Evolutionary conservation across 2,329 filamentous ascomycete genomes (phyloP).

Genomic region (Elsinoe australis): DNA sequence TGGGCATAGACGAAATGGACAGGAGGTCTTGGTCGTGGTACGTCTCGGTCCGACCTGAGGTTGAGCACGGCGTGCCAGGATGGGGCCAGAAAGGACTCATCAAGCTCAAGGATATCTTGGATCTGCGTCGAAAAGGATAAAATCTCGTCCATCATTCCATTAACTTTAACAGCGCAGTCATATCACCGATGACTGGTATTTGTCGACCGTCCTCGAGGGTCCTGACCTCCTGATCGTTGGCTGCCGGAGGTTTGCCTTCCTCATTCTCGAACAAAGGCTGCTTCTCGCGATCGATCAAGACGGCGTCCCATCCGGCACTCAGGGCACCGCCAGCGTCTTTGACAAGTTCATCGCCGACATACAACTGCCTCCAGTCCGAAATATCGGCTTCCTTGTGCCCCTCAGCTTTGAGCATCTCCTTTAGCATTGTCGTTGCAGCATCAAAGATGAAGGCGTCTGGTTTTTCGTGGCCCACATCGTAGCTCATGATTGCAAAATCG

Average conservation of each 20-base stretch:
- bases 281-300: slow-evolving; percentile 36
- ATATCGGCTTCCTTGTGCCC: slow-evolving; percentile 26
- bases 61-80: slow-evolving; percentile 64
- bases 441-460: slow-evolving; percentile 50
- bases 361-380: slow-evolving; percentile 35
- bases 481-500: slow-evolving; percentile 55
- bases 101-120: slow-evolving; percentile 58
- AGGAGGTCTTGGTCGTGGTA: slow-evolving; percentile 77
- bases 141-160: background rate
- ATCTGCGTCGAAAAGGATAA: slow-evolving; percentile 41
- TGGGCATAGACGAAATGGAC: slow-evolving; percentile 62
- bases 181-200: slow-evolving; percentile 4
- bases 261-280: slow-evolving; percentile 15
- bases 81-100: slow-evolving; percentile 77
- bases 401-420: slow-evolving; percentile 25
- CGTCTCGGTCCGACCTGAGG: slow-evolving; percentile 63
- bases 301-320: slow-evolving; percentile 41
- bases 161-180: slow-evolving; percentile 1
- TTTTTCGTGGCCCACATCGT: slow-evolving; percentile 55
- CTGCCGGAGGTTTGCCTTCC: background rate
- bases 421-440: slow-evolving; percentile 44
- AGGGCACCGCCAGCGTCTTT: slow-evolving; percentile 46
- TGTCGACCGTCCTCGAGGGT: background rate
- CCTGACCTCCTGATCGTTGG: background rate
- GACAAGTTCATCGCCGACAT: slow-evolving; percentile 48